These are phyloP conservation scores for Pseudomonodictys pantanalensis DNA, from an alignment of 495 filamentous ascomycete genomes.

Conservation along the genomic window DNA sequence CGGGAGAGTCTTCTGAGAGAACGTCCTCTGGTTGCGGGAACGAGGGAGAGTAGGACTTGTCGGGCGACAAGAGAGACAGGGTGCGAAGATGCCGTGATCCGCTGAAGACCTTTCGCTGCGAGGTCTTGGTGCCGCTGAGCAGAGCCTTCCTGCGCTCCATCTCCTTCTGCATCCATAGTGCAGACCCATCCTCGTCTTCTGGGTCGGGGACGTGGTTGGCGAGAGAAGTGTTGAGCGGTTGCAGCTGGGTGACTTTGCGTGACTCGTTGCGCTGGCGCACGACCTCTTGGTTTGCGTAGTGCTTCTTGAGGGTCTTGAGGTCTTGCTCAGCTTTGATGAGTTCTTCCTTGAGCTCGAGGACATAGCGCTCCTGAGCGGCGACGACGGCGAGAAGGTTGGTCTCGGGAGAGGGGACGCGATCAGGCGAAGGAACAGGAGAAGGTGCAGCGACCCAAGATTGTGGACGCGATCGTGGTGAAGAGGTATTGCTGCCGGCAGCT, in stretches of 20 bases:
- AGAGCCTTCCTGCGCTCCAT: slow-evolving; percentile 61
- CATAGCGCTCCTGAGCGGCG: slow-evolving; percentile 87
- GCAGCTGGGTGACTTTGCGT: slow-evolving; percentile 54
- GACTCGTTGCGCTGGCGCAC: slow-evolving; percentile 71
- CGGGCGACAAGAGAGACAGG: slow-evolving; percentile 79
- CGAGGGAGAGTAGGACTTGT: slow-evolving; percentile 43
- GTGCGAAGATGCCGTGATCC: slow-evolving; percentile 74
- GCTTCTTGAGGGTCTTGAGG: slow-evolving; percentile 71
- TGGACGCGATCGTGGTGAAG: slow-evolving; percentile 28
- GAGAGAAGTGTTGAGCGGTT: slow-evolving; percentile 49
- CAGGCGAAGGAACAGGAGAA: slow-evolving; percentile 45
- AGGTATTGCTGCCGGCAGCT: slow-evolving; percentile 32
- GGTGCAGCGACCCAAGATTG: slow-evolving; percentile 29
- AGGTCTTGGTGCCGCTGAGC: slow-evolving; percentile 42
- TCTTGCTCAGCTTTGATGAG: slow-evolving; percentile 75
- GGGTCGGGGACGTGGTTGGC: slow-evolving; percentile 22
- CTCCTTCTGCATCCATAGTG: slow-evolving; percentile 48
- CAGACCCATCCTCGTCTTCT: slow-evolving; percentile 41
- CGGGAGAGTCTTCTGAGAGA: slow-evolving; percentile 31
- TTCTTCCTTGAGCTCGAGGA: slow-evolving; percentile 89
- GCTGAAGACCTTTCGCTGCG: slow-evolving; percentile 60
- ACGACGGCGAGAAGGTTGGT: slow-evolving; percentile 79
- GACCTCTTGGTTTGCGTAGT: slow-evolving; percentile 75
- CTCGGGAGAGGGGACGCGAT: slow-evolving; percentile 54
- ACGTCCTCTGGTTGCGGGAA: slow-evolving; percentile 41